These are phyloP conservation scores for Cyclotella cryptica DNA, from an alignment of 108 stramenopile species.

Conservation along the genomic window DNA sequence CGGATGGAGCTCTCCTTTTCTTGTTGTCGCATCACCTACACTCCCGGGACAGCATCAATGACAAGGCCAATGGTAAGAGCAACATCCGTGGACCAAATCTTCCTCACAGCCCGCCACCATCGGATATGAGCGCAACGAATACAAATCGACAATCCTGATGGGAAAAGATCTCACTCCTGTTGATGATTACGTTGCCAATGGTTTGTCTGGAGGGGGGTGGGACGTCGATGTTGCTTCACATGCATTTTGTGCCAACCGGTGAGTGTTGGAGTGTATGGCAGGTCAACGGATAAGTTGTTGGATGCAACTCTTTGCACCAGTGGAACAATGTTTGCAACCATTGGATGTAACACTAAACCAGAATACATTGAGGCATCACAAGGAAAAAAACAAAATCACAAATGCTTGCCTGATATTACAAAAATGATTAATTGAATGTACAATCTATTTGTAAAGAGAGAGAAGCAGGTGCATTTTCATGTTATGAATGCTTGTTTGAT, in stretches of 20 bases:
- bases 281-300: no score
- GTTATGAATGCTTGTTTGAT: no score
- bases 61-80: not conserved
- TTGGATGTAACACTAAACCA: no score
- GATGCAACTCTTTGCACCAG: no score
- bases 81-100: slow-evolving; percentile 33
- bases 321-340: no score
- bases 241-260: slow-evolving; percentile 13
- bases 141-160: slow-evolving; percentile 58
- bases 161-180: slow-evolving; percentile 62
- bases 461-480: no score
- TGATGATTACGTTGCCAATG: slow-evolving; percentile 62
- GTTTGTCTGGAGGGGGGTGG: slow-evolving; percentile 60
- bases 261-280: slow-evolving; percentile 20
- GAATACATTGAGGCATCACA: no score
- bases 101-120: slow-evolving; percentile 4
- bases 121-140: slow-evolving; percentile 47
- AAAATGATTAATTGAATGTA: no score
- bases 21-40: slow-evolving; percentile 8
- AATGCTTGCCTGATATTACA: no score
- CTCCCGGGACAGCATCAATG: not conserved
- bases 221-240: slow-evolving; percentile 26
- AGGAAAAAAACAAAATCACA: no score
- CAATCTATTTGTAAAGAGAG: no score
- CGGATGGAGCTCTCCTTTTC: slow-evolving; percentile 73